Base-by-base conservation (phyloP, 2,329 filamentous ascomycete genomes). In the Leptodontidium sp. region DNA sequence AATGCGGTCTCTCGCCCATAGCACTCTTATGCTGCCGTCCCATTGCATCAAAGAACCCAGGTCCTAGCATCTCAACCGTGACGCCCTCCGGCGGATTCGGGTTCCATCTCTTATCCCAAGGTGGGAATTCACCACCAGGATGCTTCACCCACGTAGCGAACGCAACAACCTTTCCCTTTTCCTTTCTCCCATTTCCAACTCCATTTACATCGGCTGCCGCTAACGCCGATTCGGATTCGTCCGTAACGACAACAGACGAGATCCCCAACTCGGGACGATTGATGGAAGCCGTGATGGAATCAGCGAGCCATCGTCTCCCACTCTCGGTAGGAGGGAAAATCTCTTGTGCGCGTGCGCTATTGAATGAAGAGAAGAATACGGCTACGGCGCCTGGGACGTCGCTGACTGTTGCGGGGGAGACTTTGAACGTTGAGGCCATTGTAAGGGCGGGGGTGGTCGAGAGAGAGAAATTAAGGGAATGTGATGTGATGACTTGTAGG, bases 1-100 rank as follows among this genome's bases (percentile, higher is more conserved):
- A 59, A 59, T 59, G 57, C 35, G 57, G 57, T 17, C 57, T 59
- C 57, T 59, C 57, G 0, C 57, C 57, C 57, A 59, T 26, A 24
- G 21, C 35, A 6, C 2, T 45, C 21, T 59, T 17, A 43, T 59
- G 57, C 38, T 59, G 57, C 38, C 57, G 14, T 12, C 11, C 35
- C 57, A 59, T 59, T 38, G 57, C 35, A 12, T 14, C 57, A 43
- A 59, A 59, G 4, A 59, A 59, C 1, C 38, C 57, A 17, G 17
- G n/a, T 50, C n/a, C 21, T 14, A 59, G 15, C 35, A 40, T 40
- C 57, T 59, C 57, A 40, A 26, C 21, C 21, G 57, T 26, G 1
- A 59, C n/a, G 11, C 57, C 38, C 57, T 59, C 57, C 5, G 57
- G 35, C 35, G 57, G 57, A 9, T 59, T 9, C 38, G 35, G n/a